A percentile compares a stretch with the other conserved stretches of the same genome.
Evolutionary conservation across 2,329 filamentous ascomycete genomes (phyloP).

Genomic region (Hymenoscyphus linearis): DNA sequence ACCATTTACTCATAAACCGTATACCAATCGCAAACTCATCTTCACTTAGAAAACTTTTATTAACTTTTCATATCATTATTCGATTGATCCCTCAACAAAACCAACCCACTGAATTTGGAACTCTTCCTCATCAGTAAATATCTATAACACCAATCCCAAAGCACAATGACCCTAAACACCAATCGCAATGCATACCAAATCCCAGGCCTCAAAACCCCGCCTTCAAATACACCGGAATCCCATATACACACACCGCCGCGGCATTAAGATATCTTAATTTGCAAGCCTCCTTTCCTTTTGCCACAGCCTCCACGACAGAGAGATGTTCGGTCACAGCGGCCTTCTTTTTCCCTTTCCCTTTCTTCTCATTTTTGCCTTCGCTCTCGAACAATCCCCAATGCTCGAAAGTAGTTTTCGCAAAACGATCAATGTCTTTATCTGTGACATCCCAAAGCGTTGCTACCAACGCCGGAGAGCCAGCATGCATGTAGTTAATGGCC

Average conservation of each 20-base stretch:
- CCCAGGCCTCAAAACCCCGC: conserved; percentile 9
- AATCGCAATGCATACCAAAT: neutral
- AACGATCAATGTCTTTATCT: conserved; percentile 93
- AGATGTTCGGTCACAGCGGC: conserved; percentile 34
- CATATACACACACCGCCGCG: conserved; percentile 89
- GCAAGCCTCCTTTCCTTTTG: conserved; percentile 69
- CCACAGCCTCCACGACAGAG: conserved; percentile 76
- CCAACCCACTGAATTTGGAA: neutral
- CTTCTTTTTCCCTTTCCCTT: conserved; percentile 30
- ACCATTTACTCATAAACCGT: too few relatives aligned
- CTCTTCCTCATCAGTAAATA: neutral
- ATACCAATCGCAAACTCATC: too few relatives aligned
- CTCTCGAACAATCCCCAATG: conserved; percentile 68
- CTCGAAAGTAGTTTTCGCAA: conserved; percentile 73
- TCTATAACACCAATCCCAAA: neutral
- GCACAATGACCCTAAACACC: neutral
- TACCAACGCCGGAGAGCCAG: conserved; percentile 78
- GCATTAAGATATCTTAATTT: conserved; percentile 88
- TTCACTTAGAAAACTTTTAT: neutral
- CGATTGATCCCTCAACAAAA: neutral
- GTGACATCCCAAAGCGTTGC: conserved; percentile 98
- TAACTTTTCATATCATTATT: neutral
- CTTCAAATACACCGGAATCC: conserved; percentile 69
- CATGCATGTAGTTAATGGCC: conserved; percentile 86
- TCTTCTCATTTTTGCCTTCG: conserved; percentile 28